Percentiles rank a stretch among this genome's conserved stretches.
phyloP scores from a whole-genome alignment of 2,329 filamentous ascomycete species.

The Dothiorella sarmentorum region DNA sequence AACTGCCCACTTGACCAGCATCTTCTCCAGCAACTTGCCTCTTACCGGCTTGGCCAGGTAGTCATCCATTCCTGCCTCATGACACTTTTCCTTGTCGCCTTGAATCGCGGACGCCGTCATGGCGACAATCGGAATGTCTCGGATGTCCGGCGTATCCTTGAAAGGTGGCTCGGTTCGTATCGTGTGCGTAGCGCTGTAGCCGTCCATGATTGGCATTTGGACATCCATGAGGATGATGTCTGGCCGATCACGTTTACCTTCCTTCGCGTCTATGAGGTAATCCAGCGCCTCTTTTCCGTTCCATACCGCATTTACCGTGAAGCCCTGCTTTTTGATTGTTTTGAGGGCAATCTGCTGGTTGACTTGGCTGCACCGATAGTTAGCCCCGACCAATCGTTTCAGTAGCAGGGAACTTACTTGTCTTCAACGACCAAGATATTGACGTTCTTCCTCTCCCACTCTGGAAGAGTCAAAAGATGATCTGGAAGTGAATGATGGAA shows the following conservation, averaged over 20 bases:
- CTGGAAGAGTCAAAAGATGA: slow-evolving; percentile 47
- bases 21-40: slow-evolving; percentile 63
- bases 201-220: slow-evolving; percentile 66
- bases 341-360: slow-evolving; percentile 75
- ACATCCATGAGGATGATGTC: slow-evolving; percentile 78
- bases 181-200: slow-evolving; percentile 72
- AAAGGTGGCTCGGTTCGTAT: slow-evolving; percentile 67
- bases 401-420: slow-evolving; percentile 53
- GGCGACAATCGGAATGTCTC: slow-evolving; percentile 70
- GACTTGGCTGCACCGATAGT: slow-evolving; percentile 42
- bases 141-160: slow-evolving; percentile 51
- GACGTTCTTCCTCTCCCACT: slow-evolving; percentile 58
- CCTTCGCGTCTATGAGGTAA: slow-evolving; percentile 58
- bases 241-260: slow-evolving; percentile 53
- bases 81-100: slow-evolving; percentile 71
- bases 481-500: slow-evolving; percentile 28
- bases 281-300: slow-evolving; percentile 77
- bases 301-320: slow-evolving; percentile 68
- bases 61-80: slow-evolving; percentile 72
- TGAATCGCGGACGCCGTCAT: slow-evolving; percentile 79
- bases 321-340: slow-evolving; percentile 70
- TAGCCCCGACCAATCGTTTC: neutral
- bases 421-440: slow-evolving; percentile 79
- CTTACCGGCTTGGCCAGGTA: slow-evolving; percentile 73
- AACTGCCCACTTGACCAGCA: slow-evolving; percentile 67